These are phyloP conservation scores for Talaromyces ruber DNA, from an alignment of 495 filamentous ascomycete genomes.

Conservation along the genomic window DNA sequence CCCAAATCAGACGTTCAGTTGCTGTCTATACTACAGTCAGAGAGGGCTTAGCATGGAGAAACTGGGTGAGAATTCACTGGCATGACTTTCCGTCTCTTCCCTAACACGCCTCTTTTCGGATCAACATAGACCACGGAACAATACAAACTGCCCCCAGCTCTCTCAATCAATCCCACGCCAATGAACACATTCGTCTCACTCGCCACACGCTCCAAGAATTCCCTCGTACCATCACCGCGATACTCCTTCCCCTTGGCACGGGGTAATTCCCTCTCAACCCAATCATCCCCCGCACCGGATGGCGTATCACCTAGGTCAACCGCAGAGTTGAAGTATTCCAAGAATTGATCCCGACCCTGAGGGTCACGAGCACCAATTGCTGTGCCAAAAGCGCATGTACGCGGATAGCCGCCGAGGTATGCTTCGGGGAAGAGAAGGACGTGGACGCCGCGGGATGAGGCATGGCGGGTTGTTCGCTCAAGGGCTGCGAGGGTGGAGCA, in stretches of 20 bases:
- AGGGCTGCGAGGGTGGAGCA: conserved; percentile 59
- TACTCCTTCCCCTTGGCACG: conserved; percentile 34
- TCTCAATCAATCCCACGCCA: conserved; percentile 72
- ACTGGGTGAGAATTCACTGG: conserved; percentile 44
- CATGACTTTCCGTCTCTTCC: conserved; percentile 94
- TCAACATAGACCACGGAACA: conserved; percentile 80
- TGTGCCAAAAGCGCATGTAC: conserved; percentile 70
- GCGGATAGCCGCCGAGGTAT: conserved; percentile 87
- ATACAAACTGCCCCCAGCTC: conserved; percentile 71
- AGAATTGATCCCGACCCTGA: conserved; percentile 73
- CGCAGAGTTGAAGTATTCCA: conserved; percentile 67
- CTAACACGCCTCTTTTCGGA: conserved; percentile 59
- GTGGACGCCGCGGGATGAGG: conserved; percentile 45
- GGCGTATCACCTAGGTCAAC: conserved; percentile 87
- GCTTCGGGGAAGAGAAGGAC: conserved; percentile 90
- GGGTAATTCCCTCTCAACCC: conserved; percentile 57
- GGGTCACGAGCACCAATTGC: conserved; percentile 59
- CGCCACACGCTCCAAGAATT: conserved; percentile 67
- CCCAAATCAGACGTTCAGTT: conserved; percentile 80
- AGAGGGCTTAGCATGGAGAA: not conserved
- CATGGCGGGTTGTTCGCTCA: conserved; percentile 38
- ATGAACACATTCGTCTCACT: conserved; percentile 71
- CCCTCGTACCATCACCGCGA: conserved; percentile 81
- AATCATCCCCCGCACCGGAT: conserved; percentile 59
- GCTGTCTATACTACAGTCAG: conserved; percentile 48